Conservation (phyloP, 495 filamentous ascomycete genomes). For the Aspergillus funiculosus region DNA sequence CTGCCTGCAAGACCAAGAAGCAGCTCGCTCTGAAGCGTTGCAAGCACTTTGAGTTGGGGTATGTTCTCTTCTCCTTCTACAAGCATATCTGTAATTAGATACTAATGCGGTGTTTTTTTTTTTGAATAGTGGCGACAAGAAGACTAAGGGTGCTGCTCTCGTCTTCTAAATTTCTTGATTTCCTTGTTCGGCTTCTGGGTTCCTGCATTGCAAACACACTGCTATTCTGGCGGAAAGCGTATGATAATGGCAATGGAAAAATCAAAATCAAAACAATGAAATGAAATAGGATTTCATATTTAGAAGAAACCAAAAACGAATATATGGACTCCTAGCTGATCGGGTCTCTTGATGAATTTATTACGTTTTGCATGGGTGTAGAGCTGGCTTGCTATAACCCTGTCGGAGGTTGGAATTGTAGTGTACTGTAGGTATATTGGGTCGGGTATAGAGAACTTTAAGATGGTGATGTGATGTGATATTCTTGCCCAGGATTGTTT, state of each 20-base stretch:
- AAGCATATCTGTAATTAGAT: neutral
- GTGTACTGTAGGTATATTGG: too few species aligned
- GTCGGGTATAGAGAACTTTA: too few species aligned
- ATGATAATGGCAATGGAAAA: slow-evolving; percentile 48
- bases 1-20: slow-evolving; percentile 94
- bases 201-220: slow-evolving; percentile 41
- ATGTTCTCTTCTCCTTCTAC: slow-evolving; percentile 39
- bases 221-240: slow-evolving; percentile 38
- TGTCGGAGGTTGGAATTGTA: too few species aligned
- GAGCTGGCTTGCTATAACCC: too few species aligned
- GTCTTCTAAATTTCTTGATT: slow-evolving; percentile 74
- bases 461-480: too few species aligned
- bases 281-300: slow-evolving; percentile 47
- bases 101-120: slow-evolving; percentile 19
- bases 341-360: slow-evolving; percentile 30
- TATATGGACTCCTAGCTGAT: slow-evolving; percentile 40
- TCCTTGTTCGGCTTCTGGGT: slow-evolving; percentile 48
- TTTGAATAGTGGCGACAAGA: slow-evolving; percentile 93
- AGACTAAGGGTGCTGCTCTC: slow-evolving; percentile 99
- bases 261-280: too few species aligned
- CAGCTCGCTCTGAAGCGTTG: slow-evolving; percentile 96
- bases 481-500: too few species aligned
- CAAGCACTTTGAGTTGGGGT: slow-evolving; percentile 99
- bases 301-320: slow-evolving; percentile 40
- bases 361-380: too few species aligned